Conservation (phyloP, 352 stramenopile genomes). For the Phytophthora macrochlamydospora region DNA sequence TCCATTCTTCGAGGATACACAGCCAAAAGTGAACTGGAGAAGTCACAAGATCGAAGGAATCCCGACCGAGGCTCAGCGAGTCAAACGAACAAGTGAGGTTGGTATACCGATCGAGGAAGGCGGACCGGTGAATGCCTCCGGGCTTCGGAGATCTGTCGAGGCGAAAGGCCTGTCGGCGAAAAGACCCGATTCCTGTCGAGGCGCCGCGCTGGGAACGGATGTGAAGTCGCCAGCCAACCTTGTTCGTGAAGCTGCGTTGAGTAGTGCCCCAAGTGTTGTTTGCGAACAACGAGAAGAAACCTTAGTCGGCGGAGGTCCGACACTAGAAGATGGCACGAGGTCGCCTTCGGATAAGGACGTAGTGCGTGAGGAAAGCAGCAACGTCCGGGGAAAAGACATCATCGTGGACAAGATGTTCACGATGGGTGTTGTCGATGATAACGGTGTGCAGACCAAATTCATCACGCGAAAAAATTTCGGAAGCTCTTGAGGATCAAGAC, state of each 20-base stretch:
- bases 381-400: neutral
- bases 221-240: neutral
- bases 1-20: conserved; percentile 10
- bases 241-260: neutral
- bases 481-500: conserved; percentile 9
- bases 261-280: conserved; percentile 3
- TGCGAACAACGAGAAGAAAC: neutral
- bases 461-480: conserved; percentile 2
- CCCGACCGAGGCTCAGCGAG: neutral
- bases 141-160: conserved; percentile 8
- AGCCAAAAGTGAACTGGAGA: conserved; percentile 8
- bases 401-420: conserved; percentile 15
- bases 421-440: neutral
- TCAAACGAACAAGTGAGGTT: neutral
- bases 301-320: neutral
- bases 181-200: neutral
- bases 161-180: conserved; percentile 1
- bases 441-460: neutral
- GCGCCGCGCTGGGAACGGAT: conserved; percentile 4
- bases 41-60: conserved; percentile 11
- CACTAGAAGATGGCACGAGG: neutral
- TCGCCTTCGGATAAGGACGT: neutral
- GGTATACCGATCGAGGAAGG: conserved; percentile 3
- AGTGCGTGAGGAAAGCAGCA: neutral
- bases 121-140: conserved; percentile 13